phyloP scores from a whole-genome alignment of 805 yeast genomes.

The Nakazawaea wyomingensis region DNA sequence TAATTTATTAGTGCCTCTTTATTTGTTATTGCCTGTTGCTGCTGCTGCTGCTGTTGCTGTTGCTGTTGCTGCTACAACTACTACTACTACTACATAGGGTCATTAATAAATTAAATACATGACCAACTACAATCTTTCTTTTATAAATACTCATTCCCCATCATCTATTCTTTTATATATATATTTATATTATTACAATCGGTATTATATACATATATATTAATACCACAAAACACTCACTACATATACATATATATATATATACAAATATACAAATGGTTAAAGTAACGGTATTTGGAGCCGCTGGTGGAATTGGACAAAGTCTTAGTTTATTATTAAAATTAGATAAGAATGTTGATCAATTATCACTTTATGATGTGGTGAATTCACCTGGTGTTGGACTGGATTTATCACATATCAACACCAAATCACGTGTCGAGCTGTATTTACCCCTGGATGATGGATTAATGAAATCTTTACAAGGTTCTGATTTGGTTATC shows the following conservation, averaged over 20 bases:
- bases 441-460: slow-evolving; percentile 36
- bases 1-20: no score
- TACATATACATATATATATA: neutral
- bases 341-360: slow-evolving; percentile 54
- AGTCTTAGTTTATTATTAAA: slow-evolving; percentile 80
- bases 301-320: slow-evolving; percentile 95
- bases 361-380: slow-evolving; percentile 78
- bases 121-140: no score
- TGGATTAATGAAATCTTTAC: slow-evolving; percentile 34
- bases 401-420: slow-evolving; percentile 81
- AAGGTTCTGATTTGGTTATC: slow-evolving; percentile 42
- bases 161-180: no score
- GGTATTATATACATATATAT: neutral
- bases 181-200: no score
- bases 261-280: slow-evolving; percentile 16
- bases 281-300: slow-evolving; percentile 84
- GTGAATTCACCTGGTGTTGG: slow-evolving; percentile 84
- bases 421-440: slow-evolving; percentile 53
- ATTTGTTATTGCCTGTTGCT: no score
- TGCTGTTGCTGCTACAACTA: no score
- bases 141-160: no score
- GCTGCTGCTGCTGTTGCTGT: no score
- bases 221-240: neutral
- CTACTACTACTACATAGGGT: no score
- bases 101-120: no score